phyloP scores from a whole-genome alignment of 2,329 filamentous ascomycete species.

The Clonostachys solani region DNA sequence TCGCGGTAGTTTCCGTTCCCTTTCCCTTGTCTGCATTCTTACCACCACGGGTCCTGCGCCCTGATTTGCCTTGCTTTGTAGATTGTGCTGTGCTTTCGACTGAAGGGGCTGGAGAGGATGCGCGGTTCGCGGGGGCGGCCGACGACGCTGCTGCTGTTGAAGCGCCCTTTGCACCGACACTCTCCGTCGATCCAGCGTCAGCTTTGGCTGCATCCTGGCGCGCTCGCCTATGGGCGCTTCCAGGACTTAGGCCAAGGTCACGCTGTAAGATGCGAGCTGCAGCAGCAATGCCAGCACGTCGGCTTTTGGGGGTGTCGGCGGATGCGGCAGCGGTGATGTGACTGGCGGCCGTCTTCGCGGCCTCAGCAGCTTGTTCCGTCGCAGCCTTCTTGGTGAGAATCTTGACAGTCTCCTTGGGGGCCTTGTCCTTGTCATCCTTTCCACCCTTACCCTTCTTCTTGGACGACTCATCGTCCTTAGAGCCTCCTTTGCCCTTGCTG shows the following conservation, averaged over 20 bases:
- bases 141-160: constrained; percentile 2
- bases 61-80: constrained; percentile 4
- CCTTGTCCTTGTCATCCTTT: constrained; percentile 46
- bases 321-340: constrained; percentile 18
- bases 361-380: constrained; percentile 41
- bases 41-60: constrained; percentile 24
- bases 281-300: constrained; percentile 56
- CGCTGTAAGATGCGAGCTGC: constrained; percentile 63
- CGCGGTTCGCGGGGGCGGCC: constrained; percentile 3
- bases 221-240: constrained; percentile 56
- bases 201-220: constrained; percentile 55
- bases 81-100: background rate
- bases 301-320: constrained; percentile 45
- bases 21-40: constrained; percentile 35
- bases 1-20: constrained; percentile 19
- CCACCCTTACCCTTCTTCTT: constrained; percentile 61
- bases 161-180: constrained; percentile 7
- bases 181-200: constrained; percentile 38
- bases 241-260: constrained; percentile 60
- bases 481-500: constrained; percentile 40
- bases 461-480: constrained; percentile 42
- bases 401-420: constrained; percentile 55
- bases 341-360: constrained; percentile 34
- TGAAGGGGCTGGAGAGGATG: constrained; percentile 11
- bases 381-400: constrained; percentile 57